Evolutionary conservation across 495 filamentous ascomycete genomes (phyloP).

Genomic region (Hypoxylon fuscum): DNA sequence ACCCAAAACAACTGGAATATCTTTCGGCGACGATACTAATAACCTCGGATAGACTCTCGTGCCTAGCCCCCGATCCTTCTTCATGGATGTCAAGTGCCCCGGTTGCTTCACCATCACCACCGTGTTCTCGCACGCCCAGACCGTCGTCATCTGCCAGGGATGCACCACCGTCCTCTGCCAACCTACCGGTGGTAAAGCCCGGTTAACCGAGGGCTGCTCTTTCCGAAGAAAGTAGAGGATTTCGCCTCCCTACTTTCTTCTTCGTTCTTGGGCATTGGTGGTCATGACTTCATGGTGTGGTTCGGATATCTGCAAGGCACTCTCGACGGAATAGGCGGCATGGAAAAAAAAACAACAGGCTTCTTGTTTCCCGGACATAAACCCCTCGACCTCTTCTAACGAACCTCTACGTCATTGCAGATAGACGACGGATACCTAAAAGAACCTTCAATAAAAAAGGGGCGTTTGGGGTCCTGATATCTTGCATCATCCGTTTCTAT

Average conservation of each 20-base stretch:
- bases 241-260: slow-evolving; percentile 56
- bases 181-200: slow-evolving; percentile 96
- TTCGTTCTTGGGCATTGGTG: slow-evolving; percentile 55
- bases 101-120: slow-evolving; percentile 99
- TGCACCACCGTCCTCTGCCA: slow-evolving; percentile 98
- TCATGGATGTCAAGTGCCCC: slow-evolving; percentile 99
- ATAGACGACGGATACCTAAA: slow-evolving; percentile 81
- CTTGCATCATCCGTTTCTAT: slow-evolving; percentile 71
- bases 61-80: slow-evolving; percentile 95
- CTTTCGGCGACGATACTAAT: slow-evolving; percentile 33
- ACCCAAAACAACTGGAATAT: background rate
- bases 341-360: slow-evolving; percentile 57
- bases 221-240: slow-evolving; percentile 96
- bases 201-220: slow-evolving; percentile 98
- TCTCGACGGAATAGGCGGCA: slow-evolving; percentile 58
- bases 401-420: slow-evolving; percentile 61
- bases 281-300: slow-evolving; percentile 56
- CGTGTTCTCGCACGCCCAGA: slow-evolving; percentile 99
- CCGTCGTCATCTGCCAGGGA: slow-evolving; percentile 98
- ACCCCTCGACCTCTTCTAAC: slow-evolving; percentile 41
- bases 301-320: slow-evolving; percentile 63
- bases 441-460: slow-evolving; percentile 56
- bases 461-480: slow-evolving; percentile 87
- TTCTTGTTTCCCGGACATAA: slow-evolving; percentile 42
- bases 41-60: slow-evolving; percentile 76